phyloP scores from a whole-genome alignment of 495 filamentous ascomycete genomes.

The Sporormia fimetaria region DNA sequence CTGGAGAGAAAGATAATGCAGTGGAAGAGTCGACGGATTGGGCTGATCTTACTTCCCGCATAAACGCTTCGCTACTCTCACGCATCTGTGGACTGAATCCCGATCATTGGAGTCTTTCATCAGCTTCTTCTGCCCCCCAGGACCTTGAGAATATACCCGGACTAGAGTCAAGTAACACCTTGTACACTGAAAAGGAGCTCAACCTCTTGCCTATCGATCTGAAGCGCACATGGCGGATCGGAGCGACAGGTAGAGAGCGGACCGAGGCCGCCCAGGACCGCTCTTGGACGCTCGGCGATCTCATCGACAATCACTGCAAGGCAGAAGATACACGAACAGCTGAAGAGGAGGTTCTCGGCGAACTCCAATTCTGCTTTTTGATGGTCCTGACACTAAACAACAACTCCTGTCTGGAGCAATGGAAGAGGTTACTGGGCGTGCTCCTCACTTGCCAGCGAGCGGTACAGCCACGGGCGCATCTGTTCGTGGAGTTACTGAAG shows the following conservation, averaged over 20 bases:
- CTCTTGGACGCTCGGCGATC: constrained; percentile 52
- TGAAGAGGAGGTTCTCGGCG: constrained; percentile 54
- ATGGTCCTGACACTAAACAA: constrained; percentile 74
- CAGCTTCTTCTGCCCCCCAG: constrained; percentile 36
- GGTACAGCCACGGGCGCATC: constrained; percentile 41
- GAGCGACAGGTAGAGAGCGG: constrained; percentile 57
- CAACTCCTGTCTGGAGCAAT: constrained; percentile 76
- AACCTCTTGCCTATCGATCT: constrained; percentile 44
- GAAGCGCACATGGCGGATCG: constrained; percentile 54
- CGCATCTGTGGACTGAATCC: constrained; percentile 38
- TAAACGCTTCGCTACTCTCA: constrained; percentile 37
- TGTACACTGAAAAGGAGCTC: constrained; percentile 33
- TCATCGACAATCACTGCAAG: constrained; percentile 35
- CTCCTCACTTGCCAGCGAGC: constrained; percentile 58
- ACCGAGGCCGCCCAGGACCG: constrained; percentile 62
- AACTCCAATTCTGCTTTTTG: constrained; percentile 76
- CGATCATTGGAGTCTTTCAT: constrained; percentile 43
- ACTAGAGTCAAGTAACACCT: constrained; percentile 24
- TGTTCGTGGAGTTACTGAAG: constrained; percentile 51
- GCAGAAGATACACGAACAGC: constrained; percentile 5
- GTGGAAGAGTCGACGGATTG: constrained; percentile 33
- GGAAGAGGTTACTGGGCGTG: constrained; percentile 64
- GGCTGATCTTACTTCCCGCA: constrained; percentile 39
- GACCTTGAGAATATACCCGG: constrained; percentile 37
- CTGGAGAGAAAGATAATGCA: constrained; percentile 12